Evolutionary conservation across 257 asterid genomes (phyloP).

Genomic region (Nicotiana paniculata): DNA sequence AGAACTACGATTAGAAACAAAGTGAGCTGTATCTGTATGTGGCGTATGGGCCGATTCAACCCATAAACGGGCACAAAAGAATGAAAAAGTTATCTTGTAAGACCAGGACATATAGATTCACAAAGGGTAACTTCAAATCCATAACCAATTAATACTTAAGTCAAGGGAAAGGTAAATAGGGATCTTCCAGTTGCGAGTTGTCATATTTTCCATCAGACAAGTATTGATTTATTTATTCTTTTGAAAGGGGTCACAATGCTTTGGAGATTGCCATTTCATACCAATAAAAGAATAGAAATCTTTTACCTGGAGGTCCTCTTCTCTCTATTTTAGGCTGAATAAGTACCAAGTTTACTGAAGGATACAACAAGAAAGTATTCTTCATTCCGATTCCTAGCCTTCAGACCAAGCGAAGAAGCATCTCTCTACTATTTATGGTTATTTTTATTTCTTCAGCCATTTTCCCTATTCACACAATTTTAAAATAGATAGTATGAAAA

Average conservation of each 20-base stretch:
- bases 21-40: not conserved
- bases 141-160: slow-evolving; percentile 24
- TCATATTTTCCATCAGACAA: slow-evolving; percentile 31
- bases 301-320: slow-evolving; percentile 31
- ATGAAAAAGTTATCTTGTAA: slow-evolving; percentile 7
- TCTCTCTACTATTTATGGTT: slow-evolving; percentile 18
- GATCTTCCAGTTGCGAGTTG: slow-evolving; percentile 32
- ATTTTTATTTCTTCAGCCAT: not conserved
- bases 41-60: slow-evolving; percentile 3
- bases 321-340: slow-evolving; percentile 46
- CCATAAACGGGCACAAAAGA: slow-evolving; percentile 8
- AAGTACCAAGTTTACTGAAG: slow-evolving; percentile 59
- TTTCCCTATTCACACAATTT: slow-evolving; percentile 6
- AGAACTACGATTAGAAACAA: not conserved
- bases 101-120: slow-evolving; percentile 23
- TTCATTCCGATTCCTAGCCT: slow-evolving; percentile 56
- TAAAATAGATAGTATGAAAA: not conserved
- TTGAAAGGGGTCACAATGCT: slow-evolving; percentile 31
- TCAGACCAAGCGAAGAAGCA: slow-evolving; percentile 57
- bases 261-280: slow-evolving; percentile 33
- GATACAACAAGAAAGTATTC: slow-evolving; percentile 65
- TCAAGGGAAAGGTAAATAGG: slow-evolving; percentile 27
- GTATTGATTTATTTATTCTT: slow-evolving; percentile 32
- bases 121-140: slow-evolving; percentile 23
- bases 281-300: slow-evolving; percentile 36